These are phyloP conservation scores for Onygenales sp. DNA, from an alignment of 2,329 filamentous ascomycete species.

Conservation along the genomic window DNA sequence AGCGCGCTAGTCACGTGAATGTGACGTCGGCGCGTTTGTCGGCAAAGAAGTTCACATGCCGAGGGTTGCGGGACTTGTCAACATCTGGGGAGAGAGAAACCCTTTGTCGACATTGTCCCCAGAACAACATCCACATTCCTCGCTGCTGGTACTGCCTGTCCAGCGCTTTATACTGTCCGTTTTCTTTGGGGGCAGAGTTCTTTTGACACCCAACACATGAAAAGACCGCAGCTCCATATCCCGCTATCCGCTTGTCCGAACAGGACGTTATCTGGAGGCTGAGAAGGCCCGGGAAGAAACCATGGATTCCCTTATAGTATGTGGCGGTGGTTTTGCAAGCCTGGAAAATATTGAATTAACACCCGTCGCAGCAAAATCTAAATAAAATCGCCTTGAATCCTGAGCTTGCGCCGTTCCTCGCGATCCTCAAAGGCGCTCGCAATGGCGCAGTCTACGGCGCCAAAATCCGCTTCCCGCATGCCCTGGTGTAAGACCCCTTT, in stretches of 20 bases:
- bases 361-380: slow-evolving; percentile 47
- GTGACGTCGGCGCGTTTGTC: slow-evolving; percentile 18
- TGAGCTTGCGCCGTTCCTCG: slow-evolving; percentile 71
- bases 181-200: background rate
- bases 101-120: background rate
- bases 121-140: background rate
- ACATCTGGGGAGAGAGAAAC: background rate
- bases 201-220: background rate
- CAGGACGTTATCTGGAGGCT: background rate
- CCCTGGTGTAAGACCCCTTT: slow-evolving; percentile 57
- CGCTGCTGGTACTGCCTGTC: no score
- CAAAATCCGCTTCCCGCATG: slow-evolving; percentile 97
- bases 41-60: slow-evolving; percentile 27
- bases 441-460: slow-evolving; percentile 96
- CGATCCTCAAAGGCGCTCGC: slow-evolving; percentile 82
- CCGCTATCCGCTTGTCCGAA: background rate
- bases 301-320: slow-evolving; percentile 29
- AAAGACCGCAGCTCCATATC: background rate
- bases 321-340: background rate
- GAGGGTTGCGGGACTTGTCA: slow-evolving; percentile 16
- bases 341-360: background rate
- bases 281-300: slow-evolving; percentile 7
- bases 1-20: slow-evolving; percentile 20
- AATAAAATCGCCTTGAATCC: slow-evolving; percentile 75
- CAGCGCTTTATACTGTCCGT: no score